Evolutionary conservation across 164 flowering plant species (phyloP), one percentile per base, ranked within the genome.

Genomic region (Houttuynia cordata): DNA sequence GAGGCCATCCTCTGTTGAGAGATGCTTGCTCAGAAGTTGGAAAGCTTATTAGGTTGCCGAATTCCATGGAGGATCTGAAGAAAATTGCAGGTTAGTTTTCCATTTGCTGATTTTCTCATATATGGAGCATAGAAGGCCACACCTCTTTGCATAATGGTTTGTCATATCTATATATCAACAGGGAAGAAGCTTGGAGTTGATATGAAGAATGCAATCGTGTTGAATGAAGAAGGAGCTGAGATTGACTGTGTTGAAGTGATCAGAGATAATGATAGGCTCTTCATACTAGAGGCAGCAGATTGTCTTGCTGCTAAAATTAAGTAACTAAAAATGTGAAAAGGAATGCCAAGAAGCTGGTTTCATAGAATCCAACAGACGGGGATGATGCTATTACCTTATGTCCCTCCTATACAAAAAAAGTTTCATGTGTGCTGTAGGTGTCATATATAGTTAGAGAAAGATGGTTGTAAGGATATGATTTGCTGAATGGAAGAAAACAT

Each of bases 231-330:
- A 72, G 98, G 96, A 18, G 73, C 96, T 34, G 86, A 87, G 70
- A 78, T 91, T 10, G 98, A 91, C 56, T 67, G 73, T 41, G 74
- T 85, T 66, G 93, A 91, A 69, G 93, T 89, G 64, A 78, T 89
- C 25, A 81, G 98, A 71, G 98, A 91, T 67, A 81, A 84, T 51
- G 96, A 91, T 62, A 88, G 80, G 72, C 74, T 91, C 60, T 91
- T 74, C 69, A 58, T 91, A 30, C 66, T 75, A 51, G 79, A 77
- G 66, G 65, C 75, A 34, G 51, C 57, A n/a, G 68, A 56, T 50
- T 17, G 12, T 45, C 9, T 7, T 12, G 49, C 49, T 7, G 49
- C 49, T 45, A 14, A 12, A 45, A 45, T 45, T 45, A 17, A 2
- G 13, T 45, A 17, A 45, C 14, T 7, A 14, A 45, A 45, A 45